Evolutionary conservation across 768 basidiomycete species (phyloP), one percentile per base, ranked within the genome.

Genomic region (Dictyophora rubrovolvata): DNA sequence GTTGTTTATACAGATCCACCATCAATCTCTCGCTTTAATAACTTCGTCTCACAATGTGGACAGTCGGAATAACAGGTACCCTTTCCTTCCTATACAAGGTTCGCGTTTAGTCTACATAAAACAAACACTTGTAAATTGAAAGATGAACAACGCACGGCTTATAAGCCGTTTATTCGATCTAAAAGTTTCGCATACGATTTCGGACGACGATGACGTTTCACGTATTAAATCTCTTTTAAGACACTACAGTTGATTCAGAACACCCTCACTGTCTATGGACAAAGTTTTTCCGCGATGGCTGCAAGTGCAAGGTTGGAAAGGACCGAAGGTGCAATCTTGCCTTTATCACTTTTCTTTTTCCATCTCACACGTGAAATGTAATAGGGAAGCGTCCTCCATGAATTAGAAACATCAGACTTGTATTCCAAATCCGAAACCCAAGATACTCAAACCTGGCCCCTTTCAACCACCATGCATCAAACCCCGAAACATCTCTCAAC

Each of bases 1-100:
- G n/a, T n/a, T n/a, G n/a, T n/a, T n/a, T n/a, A n/a, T n/a, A n/a
- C n/a, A n/a, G n/a, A n/a, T n/a, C 79, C 82, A 5, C 86, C 86
- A 1, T 89, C 87, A 81, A 79, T 64, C 70, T 90, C 1, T 87
- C 87, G 0, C 75, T 76, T 49, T 75, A 89, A 2, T 69, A 84
- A 17, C 70, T 74, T 22, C 78, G 85, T 48, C 69, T 88, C n/a
- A 77, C 86, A 53, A 71, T 73, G 7, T 90, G 87, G 89, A 66
- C 87, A 59, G 74, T 78, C 1, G 85, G 88, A 5, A 78, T 84
- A 10, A 83, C 84, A 49, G 78, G 81, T 1, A 69, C 75, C 1
- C 66, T 86, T 11, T 65, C 85, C 16, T 72, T 87, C 54, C 64
- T 85, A 50, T 89, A 87, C 71, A 81, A 86, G 63, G 87, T 42